A percentile compares a stretch with the other conserved stretches of the same genome.
Evolutionary conservation across 441 rosid genomes (phyloP).

Genomic region (Oxalis stricta): DNA sequence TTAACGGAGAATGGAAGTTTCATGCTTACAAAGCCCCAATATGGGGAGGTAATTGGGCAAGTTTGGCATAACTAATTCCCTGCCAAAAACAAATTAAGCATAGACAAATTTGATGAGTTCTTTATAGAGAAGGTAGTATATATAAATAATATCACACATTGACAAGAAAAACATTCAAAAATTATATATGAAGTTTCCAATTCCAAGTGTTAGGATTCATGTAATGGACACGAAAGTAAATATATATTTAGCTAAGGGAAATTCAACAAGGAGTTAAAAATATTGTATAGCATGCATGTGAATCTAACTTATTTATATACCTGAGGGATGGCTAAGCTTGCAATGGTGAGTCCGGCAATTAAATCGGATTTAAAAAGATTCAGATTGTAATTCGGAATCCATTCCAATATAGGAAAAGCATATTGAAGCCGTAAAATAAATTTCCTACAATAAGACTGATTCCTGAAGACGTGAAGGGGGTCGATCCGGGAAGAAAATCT

Average conservation of each 20-base stretch:
- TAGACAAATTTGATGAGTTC: neutral
- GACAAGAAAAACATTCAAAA: neutral
- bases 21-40: conserved; percentile 16
- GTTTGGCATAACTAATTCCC: conserved; percentile 17
- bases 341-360: conserved; percentile 21
- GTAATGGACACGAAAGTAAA: no score
- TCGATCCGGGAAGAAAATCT: conserved; percentile 21
- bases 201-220: no score
- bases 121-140: no score
- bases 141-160: neutral
- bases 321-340: conserved; percentile 21
- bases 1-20: neutral
- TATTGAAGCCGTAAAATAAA: conserved; percentile 7
- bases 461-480: conserved; percentile 12
- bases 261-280: neutral
- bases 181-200: no score
- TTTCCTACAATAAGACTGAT: conserved; percentile 8
- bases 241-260: no score
- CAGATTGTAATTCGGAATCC: conserved; percentile 13
- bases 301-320: neutral
- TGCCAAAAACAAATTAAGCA: neutral
- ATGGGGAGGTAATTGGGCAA: conserved; percentile 15
- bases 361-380: conserved; percentile 13
- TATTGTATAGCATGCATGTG: neutral
- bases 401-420: conserved; percentile 14